A percentile compares a stretch with the other conserved stretches of the same genome.
phyloP scores from a whole-genome alignment of 2,329 filamentous ascomycete species.

The Cordyceps tenuipes region DNA sequence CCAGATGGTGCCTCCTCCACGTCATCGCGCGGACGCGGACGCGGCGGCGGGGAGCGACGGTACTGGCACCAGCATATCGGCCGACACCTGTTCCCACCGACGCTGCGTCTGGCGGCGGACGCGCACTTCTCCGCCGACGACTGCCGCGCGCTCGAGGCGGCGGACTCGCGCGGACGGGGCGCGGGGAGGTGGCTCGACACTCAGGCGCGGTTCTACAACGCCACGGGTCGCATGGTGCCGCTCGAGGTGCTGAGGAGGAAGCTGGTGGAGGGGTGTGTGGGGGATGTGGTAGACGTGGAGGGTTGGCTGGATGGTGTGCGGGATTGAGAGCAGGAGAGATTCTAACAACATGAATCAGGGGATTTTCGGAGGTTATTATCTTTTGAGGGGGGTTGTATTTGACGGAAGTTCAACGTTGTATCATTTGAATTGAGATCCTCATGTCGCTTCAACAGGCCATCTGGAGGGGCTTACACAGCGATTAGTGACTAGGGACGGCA shows the following conservation, averaged over 20 bases:
- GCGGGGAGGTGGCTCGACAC: conserved; percentile 31
- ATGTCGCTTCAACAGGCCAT: too few relatives aligned
- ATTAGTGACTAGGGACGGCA: too few relatives aligned
- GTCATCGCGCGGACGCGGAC: not conserved
- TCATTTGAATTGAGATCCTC: too few relatives aligned
- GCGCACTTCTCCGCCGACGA: conserved; percentile 22
- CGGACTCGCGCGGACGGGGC: conserved; percentile 25
- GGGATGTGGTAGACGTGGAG: not conserved
- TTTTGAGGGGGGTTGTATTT: too few relatives aligned
- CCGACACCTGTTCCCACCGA: conserved; percentile 22
- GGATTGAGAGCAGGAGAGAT: too few relatives aligned
- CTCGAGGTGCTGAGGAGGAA: conserved; percentile 28
- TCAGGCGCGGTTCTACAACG: conserved; percentile 36
- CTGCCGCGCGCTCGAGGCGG: conserved; percentile 27
- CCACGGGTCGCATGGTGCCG: conserved; percentile 33
- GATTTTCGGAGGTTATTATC: too few relatives aligned
- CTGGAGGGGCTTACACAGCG: too few relatives aligned
- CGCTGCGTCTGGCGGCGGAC: conserved; percentile 16
- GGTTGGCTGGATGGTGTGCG: not conserved
- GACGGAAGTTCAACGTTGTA: too few relatives aligned
- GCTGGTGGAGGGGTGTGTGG: conserved; percentile 15
- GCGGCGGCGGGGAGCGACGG: too few relatives aligned
- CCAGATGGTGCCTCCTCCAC: not conserved
- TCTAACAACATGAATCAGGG: too few relatives aligned
- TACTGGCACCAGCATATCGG: conserved; percentile 27